Evolutionary conservation across 2,329 filamentous ascomycete genomes (phyloP), one percentile per base, ranked within the genome.

Genomic region (Metarhizium rileyi): DNA sequence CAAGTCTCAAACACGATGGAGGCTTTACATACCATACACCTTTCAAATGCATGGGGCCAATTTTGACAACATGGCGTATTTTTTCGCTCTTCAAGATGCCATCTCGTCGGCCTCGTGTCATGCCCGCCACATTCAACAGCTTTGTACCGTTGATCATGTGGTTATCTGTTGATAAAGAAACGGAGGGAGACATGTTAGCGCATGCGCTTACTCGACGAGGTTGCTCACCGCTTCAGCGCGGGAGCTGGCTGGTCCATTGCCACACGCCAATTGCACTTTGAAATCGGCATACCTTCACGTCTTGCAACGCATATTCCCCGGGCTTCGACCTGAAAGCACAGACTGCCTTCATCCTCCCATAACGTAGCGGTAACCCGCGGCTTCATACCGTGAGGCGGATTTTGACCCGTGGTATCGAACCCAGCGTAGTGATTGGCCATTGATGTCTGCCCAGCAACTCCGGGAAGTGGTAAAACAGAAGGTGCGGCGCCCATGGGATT

Each of bases 131-230:
- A 57, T 98, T 98, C 51, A 97, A 73, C 50, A 98, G 75, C 68
- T 97, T 98, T 1, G 93, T 98, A 18, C 93, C 93, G 62, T 97
- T 98, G 68, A 98, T 96, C 88, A 98, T 96, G 70, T 95, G 89
- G 69, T 96, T 97, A 61, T 96, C 91, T 94, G 55, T 40, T 9
- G 38, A 23, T 10, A 25, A 25, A 16, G 38, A 25, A 3, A 22
- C 6, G 10, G n/a, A 16, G 33, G 16, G 7, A 30, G 12, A 30
- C 7, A 12, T 7, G 28, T 36, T 44, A 22, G 33, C 33, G 9
- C 33, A 33, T 10, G 27, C 9, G 18, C 27, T 22, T 27, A 44
- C 44, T 36, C 33, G 16, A 12, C 12, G 7, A 30, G 12, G 7
- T 7, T 36, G 10, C 9, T 14, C 33, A 36, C 8, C n/a, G 7